Evolutionary conservation across 2,329 filamentous ascomycete genomes (phyloP), one percentile per base, ranked within the genome.

Genomic region (Venturia carpophila): DNA sequence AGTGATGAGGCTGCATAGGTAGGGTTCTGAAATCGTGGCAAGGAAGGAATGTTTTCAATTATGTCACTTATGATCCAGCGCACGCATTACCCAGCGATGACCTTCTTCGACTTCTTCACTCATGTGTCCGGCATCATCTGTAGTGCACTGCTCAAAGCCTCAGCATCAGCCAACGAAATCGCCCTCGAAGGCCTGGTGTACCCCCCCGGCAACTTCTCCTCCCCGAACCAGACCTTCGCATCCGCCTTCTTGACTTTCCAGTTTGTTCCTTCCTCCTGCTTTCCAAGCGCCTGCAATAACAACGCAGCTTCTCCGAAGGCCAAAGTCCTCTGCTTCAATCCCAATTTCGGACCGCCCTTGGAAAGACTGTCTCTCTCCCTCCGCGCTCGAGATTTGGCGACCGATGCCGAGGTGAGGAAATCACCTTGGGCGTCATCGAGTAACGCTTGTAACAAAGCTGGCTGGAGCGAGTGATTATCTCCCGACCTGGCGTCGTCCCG

Each of bases 401-500:
- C 66, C 45, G 70, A 67, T 6, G 65, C 60, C 10, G 67, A 63
- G 7, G 68, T 70, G 47, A 71, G 55, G 47, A 64, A 55, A 2
- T 69, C 68, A 42, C 68, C 64, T 21, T 52, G 52, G 34, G 69
- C 67, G 6, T 69, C 65, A 17, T 62, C 63, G 1, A 75, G 58
- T 24, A 70, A 68, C 7, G 71, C 66, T 4, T 70, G 63, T 49
- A 75, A 70, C 1, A 73, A 67, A 9, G 69, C 67, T 1, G 66
- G 62, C 43, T 71, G 66, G 52, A 71, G 69, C 4, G 64, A 67
- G 47, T 71, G 68, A 56, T 70, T 68, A 43, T 72, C 71, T 3
- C 72, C 74, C 27, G 69, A 69, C 6, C 67, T 69, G 17, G 68
- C 24, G 58, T 71, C 69, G 21, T 67, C 65, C 9, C 74, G 68